These are phyloP conservation scores for Penicillium sclerotiorum DNA, from an alignment of 2,329 filamentous ascomycete species.

Conservation along the genomic window DNA sequence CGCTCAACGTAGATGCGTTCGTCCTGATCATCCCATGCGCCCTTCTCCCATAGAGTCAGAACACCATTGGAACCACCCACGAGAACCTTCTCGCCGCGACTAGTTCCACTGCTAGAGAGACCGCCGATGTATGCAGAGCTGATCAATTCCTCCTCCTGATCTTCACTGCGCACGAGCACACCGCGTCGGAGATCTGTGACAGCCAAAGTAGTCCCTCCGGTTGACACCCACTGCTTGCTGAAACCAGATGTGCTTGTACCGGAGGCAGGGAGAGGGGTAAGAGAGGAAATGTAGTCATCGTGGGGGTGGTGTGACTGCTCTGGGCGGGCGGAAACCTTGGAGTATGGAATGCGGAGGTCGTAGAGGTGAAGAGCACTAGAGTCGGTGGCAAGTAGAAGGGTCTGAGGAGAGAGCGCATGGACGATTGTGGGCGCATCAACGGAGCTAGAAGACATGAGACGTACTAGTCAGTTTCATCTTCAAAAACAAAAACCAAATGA, in stretches of 20 bases:
- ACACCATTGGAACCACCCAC: conserved; percentile 80
- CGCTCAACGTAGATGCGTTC: conserved; percentile 78
- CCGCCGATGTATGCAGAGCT: conserved; percentile 77
- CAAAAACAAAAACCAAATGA: not conserved
- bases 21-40: conserved; percentile 93
- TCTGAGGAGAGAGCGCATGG: conserved; percentile 82
- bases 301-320: conserved; percentile 83
- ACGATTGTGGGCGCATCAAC: conserved; percentile 78
- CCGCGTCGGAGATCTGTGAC: conserved; percentile 87
- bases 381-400: conserved; percentile 85
- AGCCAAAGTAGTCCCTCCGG: conserved; percentile 85
- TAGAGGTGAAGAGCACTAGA: conserved; percentile 85
- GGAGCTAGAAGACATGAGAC: conserved; percentile 35
- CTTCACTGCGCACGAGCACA: conserved; percentile 84
- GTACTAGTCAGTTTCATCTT: conserved; percentile 9
- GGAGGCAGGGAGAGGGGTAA: conserved; percentile 79
- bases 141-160: conserved; percentile 93
- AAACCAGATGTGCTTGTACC: conserved; percentile 82
- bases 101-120: conserved; percentile 65
- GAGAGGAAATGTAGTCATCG: conserved; percentile 86
- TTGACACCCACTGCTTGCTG: conserved; percentile 93
- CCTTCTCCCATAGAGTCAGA: conserved; percentile 90
- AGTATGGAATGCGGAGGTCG: conserved; percentile 69
- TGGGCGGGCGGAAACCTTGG: conserved; percentile 63
- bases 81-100: conserved; percentile 73